A percentile compares a stretch with the other conserved stretches of the same genome.
Conservation (phyloP, 257 asterid species). For the Apocynum venetum region DNA sequence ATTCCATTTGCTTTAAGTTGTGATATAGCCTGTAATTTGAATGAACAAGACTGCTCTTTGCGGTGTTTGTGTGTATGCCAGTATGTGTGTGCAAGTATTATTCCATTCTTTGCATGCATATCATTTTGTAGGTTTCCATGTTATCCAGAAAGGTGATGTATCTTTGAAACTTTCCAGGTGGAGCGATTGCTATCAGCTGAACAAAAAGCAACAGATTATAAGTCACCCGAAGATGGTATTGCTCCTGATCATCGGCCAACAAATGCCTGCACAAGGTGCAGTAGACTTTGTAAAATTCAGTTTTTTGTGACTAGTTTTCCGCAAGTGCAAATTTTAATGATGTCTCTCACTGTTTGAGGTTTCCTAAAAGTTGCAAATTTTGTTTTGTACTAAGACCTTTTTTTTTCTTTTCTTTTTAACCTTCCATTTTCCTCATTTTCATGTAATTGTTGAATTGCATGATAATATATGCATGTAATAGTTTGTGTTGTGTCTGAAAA, state of each 20-base stretch:
- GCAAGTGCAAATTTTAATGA: background rate
- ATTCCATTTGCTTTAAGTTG: background rate
- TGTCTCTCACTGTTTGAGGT: background rate
- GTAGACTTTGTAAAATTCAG: background rate
- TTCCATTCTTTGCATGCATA: background rate
- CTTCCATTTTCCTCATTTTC: background rate
- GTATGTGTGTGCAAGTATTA: background rate
- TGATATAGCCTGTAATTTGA: background rate
- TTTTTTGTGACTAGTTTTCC: background rate
- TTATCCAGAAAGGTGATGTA: slow-evolving; percentile 1
- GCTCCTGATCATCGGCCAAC: slow-evolving; percentile 97
- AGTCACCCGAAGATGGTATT: slow-evolving; percentile 89
- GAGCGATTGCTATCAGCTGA: slow-evolving; percentile 92
- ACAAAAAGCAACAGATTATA: slow-evolving; percentile 85
- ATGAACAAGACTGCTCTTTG: background rate
- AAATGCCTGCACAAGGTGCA: slow-evolving; percentile 83
- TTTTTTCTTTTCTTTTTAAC: too few species aligned
- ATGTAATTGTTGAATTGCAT: background rate
- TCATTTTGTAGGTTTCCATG: background rate
- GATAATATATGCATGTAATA: background rate
- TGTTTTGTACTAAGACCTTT: background rate
- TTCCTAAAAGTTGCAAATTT: background rate
- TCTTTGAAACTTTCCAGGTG: slow-evolving; percentile 47
- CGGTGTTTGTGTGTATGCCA: background rate
- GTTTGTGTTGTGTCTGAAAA: slow-evolving; percentile 3